Evolutionary conservation across 345 rosid species (phyloP), one percentile per base, ranked within the genome.

Genomic region (Acer yangbiense): DNA sequence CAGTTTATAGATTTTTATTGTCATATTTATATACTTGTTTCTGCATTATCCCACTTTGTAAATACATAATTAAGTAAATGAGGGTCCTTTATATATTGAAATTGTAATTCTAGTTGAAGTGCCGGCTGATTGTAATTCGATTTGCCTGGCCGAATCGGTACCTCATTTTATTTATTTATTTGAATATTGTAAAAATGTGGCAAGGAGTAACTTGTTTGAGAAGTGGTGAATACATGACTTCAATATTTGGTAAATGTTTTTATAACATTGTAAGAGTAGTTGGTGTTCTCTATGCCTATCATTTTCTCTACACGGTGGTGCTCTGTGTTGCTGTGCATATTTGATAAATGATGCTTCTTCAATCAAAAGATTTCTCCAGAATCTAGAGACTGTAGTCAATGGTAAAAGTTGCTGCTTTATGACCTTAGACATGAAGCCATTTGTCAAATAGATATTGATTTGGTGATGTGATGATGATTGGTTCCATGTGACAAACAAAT

Each of bases 51-150:
- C 69, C 60, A 46, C 64, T 72, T 68, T 86, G 85, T 85, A 85
- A 75, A 86, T 88, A 74, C 65, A 65, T 71, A 78, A 76, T 77
- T 73, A 76, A 80, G 84, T 83, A 84, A 75, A 79, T 72, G 81
- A 77, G 76, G 68, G 3, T 46, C 61, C 77, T 63, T 35, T 60
- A 29, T 50, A 20, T 52, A 75, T 72, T 76, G 25, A 66, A 71
- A 14, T 44, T 80, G 66, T 70, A 65, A 54, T 57, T 72, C 63
- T 32, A 67, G 68, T 70, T 54, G 43, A 7, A 57, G 12, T 55
- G 43, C 8, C 11, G 32, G 65, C 52, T 39, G 16, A 10, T 58
- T 4, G 50, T 35, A 54, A 1, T n/a, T 29, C 32, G 12, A 20
- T 20, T 72, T 17, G 61, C 32, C 16, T 2, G 39, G 62, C 39